These are phyloP conservation scores for Mucuna pruriens DNA, from an alignment of 306 rosid genomes.

Conservation along the genomic window DNA sequence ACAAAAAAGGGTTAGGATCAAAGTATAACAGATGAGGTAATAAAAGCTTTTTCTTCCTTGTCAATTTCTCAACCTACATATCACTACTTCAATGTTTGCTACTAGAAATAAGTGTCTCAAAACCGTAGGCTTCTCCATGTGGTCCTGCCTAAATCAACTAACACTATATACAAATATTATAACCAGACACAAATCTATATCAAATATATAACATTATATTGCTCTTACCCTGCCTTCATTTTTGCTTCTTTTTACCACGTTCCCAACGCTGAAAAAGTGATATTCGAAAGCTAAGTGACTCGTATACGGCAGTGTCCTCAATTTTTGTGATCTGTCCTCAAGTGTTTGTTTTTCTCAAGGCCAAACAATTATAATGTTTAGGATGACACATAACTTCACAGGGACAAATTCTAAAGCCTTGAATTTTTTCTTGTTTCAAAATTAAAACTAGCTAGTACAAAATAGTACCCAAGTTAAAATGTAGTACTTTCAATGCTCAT, in stretches of 20 bases:
- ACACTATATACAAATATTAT: slow-evolving; percentile 35
- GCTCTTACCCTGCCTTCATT: slow-evolving; percentile 32
- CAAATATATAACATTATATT: slow-evolving; percentile 38
- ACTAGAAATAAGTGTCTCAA: slow-evolving; percentile 33
- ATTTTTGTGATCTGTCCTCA: slow-evolving; percentile 28
- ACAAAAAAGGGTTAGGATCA: slow-evolving; percentile 34
- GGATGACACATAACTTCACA: not conserved
- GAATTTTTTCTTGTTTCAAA: not conserved
- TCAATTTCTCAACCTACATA: slow-evolving; percentile 43
- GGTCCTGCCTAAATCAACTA: slow-evolving; percentile 51
- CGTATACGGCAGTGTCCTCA: slow-evolving; percentile 46
- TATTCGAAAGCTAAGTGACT: slow-evolving; percentile 29
- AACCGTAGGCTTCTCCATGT: slow-evolving; percentile 48
- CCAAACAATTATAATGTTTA: not conserved
- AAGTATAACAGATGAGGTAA: slow-evolving; percentile 29
- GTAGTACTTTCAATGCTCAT: not conserved
- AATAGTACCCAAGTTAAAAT: not conserved
- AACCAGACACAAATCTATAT: slow-evolving; percentile 42
- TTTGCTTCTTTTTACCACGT: slow-evolving; percentile 43
- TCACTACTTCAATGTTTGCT: slow-evolving; percentile 30
- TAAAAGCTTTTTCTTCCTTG: slow-evolving; percentile 26
- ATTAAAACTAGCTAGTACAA: not conserved
- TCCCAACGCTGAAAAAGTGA: slow-evolving; percentile 41
- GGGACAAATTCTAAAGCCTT: not conserved
- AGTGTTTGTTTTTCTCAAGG: slow-evolving; percentile 27